Evolutionary conservation across 2,329 filamentous ascomycete genomes (phyloP).

Genomic region (Dactylellina drechsleri): DNA sequence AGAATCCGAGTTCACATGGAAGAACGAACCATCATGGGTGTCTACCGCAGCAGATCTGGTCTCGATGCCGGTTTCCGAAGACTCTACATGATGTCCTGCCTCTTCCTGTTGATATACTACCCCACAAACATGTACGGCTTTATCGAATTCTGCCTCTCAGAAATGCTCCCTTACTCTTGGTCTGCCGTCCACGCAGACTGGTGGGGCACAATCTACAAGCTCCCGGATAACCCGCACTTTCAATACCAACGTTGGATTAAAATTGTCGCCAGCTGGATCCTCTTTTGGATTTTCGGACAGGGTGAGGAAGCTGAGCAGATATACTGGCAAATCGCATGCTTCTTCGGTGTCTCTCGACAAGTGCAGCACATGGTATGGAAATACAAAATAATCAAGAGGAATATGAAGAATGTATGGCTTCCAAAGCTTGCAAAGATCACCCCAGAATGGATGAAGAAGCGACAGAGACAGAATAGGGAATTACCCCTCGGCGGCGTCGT

Average conservation of each 20-base stretch:
- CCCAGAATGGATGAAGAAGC: constrained; percentile 31
- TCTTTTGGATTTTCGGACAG: constrained; percentile 74
- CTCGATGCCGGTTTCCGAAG: constrained; percentile 72
- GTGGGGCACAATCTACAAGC: constrained; percentile 66
- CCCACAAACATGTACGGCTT: constrained; percentile 68
- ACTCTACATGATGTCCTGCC: constrained; percentile 69
- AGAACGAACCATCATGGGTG: constrained; percentile 69
- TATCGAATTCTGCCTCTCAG: constrained; percentile 62
- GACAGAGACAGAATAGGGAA: background rate
- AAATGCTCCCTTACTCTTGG: constrained; percentile 67
- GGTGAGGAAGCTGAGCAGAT: constrained; percentile 70
- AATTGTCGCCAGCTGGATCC: constrained; percentile 66
- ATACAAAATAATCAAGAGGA: constrained; percentile 27
- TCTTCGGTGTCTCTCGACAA: constrained; percentile 17
- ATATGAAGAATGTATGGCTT: constrained; percentile 18
- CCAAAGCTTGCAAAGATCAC: constrained; percentile 32
- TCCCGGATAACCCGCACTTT: constrained; percentile 64
- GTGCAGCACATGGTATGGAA: constrained; percentile 16
- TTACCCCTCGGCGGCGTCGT: constrained; percentile 23
- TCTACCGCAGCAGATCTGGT: constrained; percentile 65
- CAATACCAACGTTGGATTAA: constrained; percentile 70
- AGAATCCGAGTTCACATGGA: constrained; percentile 71
- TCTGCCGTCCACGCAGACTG: constrained; percentile 65
- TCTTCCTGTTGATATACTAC: constrained; percentile 66
- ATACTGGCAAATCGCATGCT: constrained; percentile 65